Evolutionary conservation across 2,329 filamentous ascomycete species (phyloP), one percentile per base, ranked within the genome.

Genomic region (Chaetomium sp.): DNA sequence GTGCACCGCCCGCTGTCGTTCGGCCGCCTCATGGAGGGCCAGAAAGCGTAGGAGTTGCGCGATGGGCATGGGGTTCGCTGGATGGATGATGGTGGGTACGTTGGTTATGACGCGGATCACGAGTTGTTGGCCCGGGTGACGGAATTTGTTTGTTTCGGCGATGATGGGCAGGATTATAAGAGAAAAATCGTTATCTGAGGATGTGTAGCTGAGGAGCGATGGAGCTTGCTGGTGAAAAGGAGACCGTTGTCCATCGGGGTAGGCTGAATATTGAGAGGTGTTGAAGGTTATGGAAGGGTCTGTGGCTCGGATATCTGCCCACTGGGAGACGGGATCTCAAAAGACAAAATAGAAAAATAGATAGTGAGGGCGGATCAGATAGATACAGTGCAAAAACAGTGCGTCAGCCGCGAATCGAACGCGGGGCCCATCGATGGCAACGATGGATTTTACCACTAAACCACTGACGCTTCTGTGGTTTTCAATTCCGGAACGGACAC

Each of bases 371-470:
- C 37, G 12, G 12, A 38, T 9, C 8, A 38, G 37, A 8, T 38
- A 12, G 37, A 12, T 38, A 42, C 6, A 42, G 40, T 42, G 40
- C 34, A 46, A 46, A 52, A 38, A 14, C 51, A 48, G n/a, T 49
- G 61, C 61, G 58, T 58, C 61, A 63, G 61, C 61, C 61, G 61
- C 56, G 61, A 63, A 63, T 63, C 61, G 60, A 63, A 62, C 61
- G 55, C 60, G 61, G 61, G 61, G 72, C 74, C 72, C 73, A 74
- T 76, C 74, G 73, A 76, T 76, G 74, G 74, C 73, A 76, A 76
- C 73, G 74, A 76, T 74, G 72, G 72, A 76, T 76, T 76, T 75
- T 76, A 76, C 74, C 74, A 75, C 73, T 76, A 76, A 76, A 76
- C 73, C 73, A 76, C 72, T 73, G 66, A 58, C 38, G 49, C 37